Base-by-base conservation (phyloP, 208 protist species). In the Zelonia costaricensis region DNA sequence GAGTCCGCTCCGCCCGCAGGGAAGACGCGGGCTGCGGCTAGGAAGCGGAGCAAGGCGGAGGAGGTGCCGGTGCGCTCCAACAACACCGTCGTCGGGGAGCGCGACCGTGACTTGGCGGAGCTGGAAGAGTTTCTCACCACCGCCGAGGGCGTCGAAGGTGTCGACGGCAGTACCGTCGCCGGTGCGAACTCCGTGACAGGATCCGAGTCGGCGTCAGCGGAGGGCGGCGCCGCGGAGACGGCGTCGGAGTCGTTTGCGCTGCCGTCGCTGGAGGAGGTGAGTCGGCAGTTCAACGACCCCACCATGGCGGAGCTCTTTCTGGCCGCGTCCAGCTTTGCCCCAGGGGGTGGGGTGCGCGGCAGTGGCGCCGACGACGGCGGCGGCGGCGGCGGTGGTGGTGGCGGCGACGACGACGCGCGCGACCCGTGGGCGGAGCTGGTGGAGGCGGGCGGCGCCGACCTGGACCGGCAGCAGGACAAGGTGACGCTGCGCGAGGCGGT, bases 271-370 rank as follows among this genome's bases (percentile, higher is more conserved):
- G 90, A 95, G 63, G 86, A 93, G 62, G 73, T 95, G 15, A 92
- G 82, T 49, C 60, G 54, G 54, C 78, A 85, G 49, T 96, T 96
- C 67, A 55, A 69, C 25, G 91, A 96, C 52, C 87, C 87, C 0
- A 52, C 20, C 8, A 88, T 96, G 80, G 86, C 85, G 31, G 61
- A 84, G 53, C 72, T 96, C n/a, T 96, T 96, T 62, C 62, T 96
- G 10, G 69, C 88, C 38, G 85, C 77, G 16, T 90, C 87, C 22
- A 80, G 53, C 45, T 81, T 86, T 48, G 15, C 62, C 12, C 55
- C 67, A 15, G 65, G 65, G 9, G 65, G 65, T n/a, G 56, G 56
- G 16, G 65, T 63, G 57, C 48, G 42, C 6, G 51, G 40, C 25
- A 57, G 35, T 10, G 62, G 62, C 35, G 62, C 44, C 7, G 43